Percentiles rank a stretch among this genome's conserved stretches.
Conservation (phyloP, 139 green algal species). For the Chara braunii region DNA sequence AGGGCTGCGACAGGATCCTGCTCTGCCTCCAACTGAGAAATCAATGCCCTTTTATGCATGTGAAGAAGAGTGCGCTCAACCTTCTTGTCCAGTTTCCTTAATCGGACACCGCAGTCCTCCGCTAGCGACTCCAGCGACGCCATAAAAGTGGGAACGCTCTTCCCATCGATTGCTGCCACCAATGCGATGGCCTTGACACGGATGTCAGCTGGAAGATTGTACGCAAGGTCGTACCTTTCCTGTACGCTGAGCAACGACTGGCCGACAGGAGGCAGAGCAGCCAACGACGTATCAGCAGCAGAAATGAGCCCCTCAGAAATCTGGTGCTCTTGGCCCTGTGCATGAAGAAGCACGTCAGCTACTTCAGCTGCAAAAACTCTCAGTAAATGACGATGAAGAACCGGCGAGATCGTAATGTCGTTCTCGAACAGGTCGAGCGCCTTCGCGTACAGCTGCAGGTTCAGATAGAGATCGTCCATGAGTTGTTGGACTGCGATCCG, state of each 20-base stretch:
- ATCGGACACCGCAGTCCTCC: constrained; percentile 52
- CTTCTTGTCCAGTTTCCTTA: constrained; percentile 69
- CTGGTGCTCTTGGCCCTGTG: too few relatives aligned
- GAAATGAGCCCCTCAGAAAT: too few relatives aligned
- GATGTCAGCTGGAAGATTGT: not conserved
- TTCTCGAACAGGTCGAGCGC: constrained; percentile 49
- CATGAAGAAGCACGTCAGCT: too few relatives aligned
- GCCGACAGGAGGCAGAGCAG: too few relatives aligned
- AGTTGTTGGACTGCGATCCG: too few relatives aligned
- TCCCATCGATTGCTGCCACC: constrained; percentile 24
- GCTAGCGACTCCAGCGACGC: constrained; percentile 46
- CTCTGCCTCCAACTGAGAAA: constrained; percentile 44
- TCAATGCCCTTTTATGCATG: constrained; percentile 33
- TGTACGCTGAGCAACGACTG: too few relatives aligned
- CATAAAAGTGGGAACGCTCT: constrained; percentile 29
- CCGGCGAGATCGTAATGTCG: constrained; percentile 6
- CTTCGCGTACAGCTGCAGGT: constrained; percentile 55
- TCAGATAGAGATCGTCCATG: constrained; percentile 48
- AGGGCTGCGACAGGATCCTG: constrained; percentile 52
- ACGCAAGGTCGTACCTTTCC: too few relatives aligned
- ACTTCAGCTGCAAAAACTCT: too few relatives aligned
- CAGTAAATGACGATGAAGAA: not conserved
- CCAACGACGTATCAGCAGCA: too few relatives aligned
- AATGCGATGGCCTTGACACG: not conserved
- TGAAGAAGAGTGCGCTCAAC: constrained; percentile 45